These are phyloP conservation scores for Saturnispora kantuleensis DNA, from an alignment of 805 yeast species.

Conservation along the genomic window DNA sequence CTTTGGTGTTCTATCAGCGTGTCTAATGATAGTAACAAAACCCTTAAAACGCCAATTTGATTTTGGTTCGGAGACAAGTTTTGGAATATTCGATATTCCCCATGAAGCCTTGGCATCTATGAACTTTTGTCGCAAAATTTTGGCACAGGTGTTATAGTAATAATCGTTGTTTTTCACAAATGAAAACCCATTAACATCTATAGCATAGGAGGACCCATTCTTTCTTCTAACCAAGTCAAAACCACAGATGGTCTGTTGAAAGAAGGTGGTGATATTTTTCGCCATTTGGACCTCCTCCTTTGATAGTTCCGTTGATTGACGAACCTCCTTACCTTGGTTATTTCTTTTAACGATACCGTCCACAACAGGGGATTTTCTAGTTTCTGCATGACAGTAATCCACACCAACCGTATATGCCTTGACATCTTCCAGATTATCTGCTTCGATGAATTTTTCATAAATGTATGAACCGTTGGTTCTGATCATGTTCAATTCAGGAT, in stretches of 20 bases:
- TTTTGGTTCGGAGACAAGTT: slow-evolving; percentile 43
- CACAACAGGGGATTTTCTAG: slow-evolving; percentile 97
- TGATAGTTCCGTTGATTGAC: slow-evolving; percentile 75
- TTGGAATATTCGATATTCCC: slow-evolving; percentile 29
- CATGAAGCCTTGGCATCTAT: slow-evolving; percentile 46
- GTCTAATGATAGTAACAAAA: slow-evolving; percentile 81
- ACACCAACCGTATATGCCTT: slow-evolving; percentile 97
- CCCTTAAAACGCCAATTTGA: slow-evolving; percentile 98
- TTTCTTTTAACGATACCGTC: slow-evolving; percentile 97
- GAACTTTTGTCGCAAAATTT: slow-evolving; percentile 67
- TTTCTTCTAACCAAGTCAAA: slow-evolving; percentile 81
- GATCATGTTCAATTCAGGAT: slow-evolving; percentile 62
- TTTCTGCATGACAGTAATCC: slow-evolving; percentile 90
- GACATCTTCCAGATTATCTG: slow-evolving; percentile 96
- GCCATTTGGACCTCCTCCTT: slow-evolving; percentile 78
- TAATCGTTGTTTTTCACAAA: slow-evolving; percentile 87
- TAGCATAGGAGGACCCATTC: slow-evolving; percentile 79
- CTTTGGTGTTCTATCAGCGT: slow-evolving; percentile 97
- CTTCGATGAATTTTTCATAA: slow-evolving; percentile 93
- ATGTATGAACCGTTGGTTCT: slow-evolving; percentile 86
- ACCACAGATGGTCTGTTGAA: slow-evolving; percentile 94
- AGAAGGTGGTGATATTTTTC: slow-evolving; percentile 56
- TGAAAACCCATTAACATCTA: slow-evolving; percentile 96
- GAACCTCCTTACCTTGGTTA: slow-evolving; percentile 93
- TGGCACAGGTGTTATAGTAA: slow-evolving; percentile 78